Conservation (phyloP, 2,329 filamentous ascomycete genomes). For the Aureobasidium sp. region DNA sequence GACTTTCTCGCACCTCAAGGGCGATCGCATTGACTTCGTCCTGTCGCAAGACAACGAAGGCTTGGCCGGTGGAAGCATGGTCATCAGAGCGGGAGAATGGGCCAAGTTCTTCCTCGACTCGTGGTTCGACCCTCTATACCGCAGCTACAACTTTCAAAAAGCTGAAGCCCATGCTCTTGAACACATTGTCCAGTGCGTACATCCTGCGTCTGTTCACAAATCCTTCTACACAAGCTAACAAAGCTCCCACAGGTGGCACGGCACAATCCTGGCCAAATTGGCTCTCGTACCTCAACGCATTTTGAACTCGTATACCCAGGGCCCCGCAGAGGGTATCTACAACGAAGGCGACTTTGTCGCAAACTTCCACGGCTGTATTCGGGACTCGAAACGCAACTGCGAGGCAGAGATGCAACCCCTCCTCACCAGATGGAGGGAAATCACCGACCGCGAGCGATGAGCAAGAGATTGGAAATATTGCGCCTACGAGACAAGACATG, state of each 20-base stretch:
- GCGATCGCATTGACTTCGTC: conserved; percentile 69
- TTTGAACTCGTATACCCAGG: conserved; percentile 66
- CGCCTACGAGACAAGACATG: not conserved
- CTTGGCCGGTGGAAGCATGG: conserved; percentile 65
- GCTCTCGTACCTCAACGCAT: conserved; percentile 79
- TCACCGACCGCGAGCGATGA: conserved; percentile 23
- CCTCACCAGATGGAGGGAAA: conserved; percentile 29
- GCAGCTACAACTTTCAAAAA: conserved; percentile 93
- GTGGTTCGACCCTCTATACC: conserved; percentile 92
- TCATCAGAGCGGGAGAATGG: conserved; percentile 80
- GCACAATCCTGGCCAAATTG: conserved; percentile 83
- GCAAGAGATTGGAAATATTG: not conserved
- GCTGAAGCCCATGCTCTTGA: conserved; percentile 84
- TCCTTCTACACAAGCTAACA: conserved; percentile 49
- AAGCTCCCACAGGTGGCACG: conserved; percentile 73
- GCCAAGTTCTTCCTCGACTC: conserved; percentile 85
- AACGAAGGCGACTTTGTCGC: conserved; percentile 79
- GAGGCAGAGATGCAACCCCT: conserved; percentile 58
- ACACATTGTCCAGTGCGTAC: conserved; percentile 42
- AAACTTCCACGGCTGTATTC: conserved; percentile 64
- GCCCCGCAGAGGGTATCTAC: conserved; percentile 44
- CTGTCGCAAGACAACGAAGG: conserved; percentile 79
- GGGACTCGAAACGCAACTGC: conserved; percentile 52
- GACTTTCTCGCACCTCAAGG: conserved; percentile 76
- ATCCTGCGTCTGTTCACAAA: not conserved